These are phyloP conservation scores for Gaultheria prostrata DNA, from an alignment of 148 eudicot genomes.

Conservation along the genomic window DNA sequence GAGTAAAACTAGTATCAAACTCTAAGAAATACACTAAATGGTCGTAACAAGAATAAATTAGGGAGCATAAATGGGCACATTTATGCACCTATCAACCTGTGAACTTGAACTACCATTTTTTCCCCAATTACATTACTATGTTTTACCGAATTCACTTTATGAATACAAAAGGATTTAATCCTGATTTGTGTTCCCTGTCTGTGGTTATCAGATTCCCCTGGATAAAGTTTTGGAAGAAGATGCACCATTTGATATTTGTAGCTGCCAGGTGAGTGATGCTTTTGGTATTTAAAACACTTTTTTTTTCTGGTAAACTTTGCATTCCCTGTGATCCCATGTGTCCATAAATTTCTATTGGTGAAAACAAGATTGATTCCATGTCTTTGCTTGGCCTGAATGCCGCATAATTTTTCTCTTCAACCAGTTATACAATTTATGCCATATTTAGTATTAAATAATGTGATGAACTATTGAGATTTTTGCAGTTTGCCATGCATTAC, in stretches of 20 bases:
- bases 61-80: too few species aligned
- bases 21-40: too few species aligned
- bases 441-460: neutral
- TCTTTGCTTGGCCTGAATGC: neutral
- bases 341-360: too few species aligned
- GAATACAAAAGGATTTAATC: neutral
- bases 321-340: too few species aligned
- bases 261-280: constrained; percentile 75
- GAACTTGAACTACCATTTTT: too few species aligned
- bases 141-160: neutral
- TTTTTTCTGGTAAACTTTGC: too few species aligned
- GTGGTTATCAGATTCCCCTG: constrained; percentile 60
- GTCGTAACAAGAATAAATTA: too few species aligned
- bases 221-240: constrained; percentile 82
- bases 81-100: too few species aligned
- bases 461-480: neutral
- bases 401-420: neutral
- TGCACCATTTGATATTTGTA: constrained; percentile 90
- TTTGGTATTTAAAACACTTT: neutral
- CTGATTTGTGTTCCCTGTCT: constrained; percentile 15
- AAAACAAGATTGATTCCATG: neutral
- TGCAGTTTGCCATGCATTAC: constrained; percentile 99
- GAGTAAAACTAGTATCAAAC: too few species aligned
- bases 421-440: constrained; percentile 2
- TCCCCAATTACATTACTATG: too few species aligned